Conservation (phyloP, 148 eudicot species). For the Amaranthus palmeri region DNA sequence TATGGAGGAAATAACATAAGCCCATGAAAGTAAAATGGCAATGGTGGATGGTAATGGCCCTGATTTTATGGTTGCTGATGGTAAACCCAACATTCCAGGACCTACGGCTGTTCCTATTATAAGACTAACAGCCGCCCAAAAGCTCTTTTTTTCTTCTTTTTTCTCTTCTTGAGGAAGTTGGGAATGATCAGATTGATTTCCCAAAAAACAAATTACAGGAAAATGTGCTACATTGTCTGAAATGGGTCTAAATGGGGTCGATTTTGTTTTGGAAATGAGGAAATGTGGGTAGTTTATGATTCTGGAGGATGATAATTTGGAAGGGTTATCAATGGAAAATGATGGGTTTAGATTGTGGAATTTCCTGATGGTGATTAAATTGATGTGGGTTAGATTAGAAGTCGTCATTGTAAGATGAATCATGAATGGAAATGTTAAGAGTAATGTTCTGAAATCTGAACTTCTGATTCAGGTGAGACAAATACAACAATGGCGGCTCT, state of each 20-base stretch:
- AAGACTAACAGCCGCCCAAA: conserved; percentile 69
- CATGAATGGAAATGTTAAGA: conserved; percentile 10
- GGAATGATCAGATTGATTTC: neutral
- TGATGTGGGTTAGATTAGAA: conserved; percentile 1
- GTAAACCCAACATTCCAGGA: conserved; percentile 72
- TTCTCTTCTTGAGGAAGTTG: neutral
- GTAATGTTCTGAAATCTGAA: neutral
- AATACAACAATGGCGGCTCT: neutral
- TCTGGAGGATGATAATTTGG: neutral
- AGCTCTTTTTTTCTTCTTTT: conserved; percentile 35
- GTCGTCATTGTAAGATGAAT: neutral
- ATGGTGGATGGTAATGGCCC: conserved; percentile 61
- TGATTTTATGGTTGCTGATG: conserved; percentile 59
- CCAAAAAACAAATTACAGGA: neutral
- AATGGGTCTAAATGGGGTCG: neutral
- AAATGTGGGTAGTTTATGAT: conserved; percentile 11
- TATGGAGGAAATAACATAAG: conserved; percentile 67
- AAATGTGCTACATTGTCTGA: neutral
- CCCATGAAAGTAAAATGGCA: conserved; percentile 61
- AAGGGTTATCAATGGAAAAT: neutral
- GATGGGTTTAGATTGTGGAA: neutral
- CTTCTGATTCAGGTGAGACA: conserved; percentile 9
- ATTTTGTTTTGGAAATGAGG: conserved; percentile 1
- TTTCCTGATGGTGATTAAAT: conserved; percentile 6
- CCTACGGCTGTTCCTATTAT: conserved; percentile 74